These are phyloP conservation scores for Entamoeba moshkovskii DNA, from an alignment of 208 protist genomes.

Conservation along the genomic window DNA sequence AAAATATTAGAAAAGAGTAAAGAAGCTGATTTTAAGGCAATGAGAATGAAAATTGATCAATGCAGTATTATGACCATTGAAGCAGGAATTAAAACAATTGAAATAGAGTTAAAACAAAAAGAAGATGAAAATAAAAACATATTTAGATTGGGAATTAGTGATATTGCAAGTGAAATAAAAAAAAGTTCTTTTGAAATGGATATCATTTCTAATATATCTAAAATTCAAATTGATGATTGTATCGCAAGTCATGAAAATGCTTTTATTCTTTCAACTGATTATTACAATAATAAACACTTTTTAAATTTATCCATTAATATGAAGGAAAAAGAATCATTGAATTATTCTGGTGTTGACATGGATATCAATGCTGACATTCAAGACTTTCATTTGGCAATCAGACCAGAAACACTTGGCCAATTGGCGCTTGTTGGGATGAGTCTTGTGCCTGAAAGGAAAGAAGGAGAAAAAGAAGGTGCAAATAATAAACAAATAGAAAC, in stretches of 20 bases:
- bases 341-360: not conserved
- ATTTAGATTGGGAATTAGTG: not conserved
- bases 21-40: not conserved
- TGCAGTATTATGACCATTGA: not conserved
- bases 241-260: not conserved
- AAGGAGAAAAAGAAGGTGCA: not conserved
- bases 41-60: not conserved
- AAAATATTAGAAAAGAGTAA: not conserved
- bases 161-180: not conserved
- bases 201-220: not conserved
- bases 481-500: not conserved
- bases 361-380: not conserved
- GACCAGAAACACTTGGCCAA: not conserved
- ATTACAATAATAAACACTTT: not conserved
- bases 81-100: not conserved
- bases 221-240: not conserved
- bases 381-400: not conserved
- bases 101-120: not conserved
- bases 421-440: not conserved
- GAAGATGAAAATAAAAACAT: not conserved
- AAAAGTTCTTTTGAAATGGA: not conserved
- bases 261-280: not conserved
- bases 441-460: not conserved
- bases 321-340: not conserved
- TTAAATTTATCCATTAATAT: not conserved